phyloP scores from a whole-genome alignment of 2,329 filamentous ascomycete species.

The Drechslera avenae region DNA sequence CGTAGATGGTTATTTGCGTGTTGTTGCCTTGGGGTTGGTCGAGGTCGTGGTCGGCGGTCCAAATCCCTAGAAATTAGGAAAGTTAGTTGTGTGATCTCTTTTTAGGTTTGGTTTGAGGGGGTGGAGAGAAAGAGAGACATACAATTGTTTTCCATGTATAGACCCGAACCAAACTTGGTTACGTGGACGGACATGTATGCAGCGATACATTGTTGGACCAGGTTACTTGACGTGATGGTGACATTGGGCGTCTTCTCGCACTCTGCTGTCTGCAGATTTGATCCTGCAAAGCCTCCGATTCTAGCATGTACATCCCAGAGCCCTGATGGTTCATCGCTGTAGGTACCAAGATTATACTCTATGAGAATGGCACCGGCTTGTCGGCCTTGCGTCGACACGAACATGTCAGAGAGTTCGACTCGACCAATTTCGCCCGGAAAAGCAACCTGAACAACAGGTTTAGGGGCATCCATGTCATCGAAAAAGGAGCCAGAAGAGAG shows the following conservation, averaged over 20 bases:
- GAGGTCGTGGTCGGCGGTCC: conserved; percentile 83
- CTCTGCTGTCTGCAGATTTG: conserved; percentile 73
- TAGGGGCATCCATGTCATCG: conserved; percentile 58
- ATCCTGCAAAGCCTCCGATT: conserved; percentile 79
- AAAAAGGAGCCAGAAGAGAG: conserved; percentile 69
- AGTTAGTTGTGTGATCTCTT: no score
- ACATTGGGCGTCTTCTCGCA: conserved; percentile 76
- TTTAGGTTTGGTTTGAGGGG: no score
- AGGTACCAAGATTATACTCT: conserved; percentile 69
- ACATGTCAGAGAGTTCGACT: conserved; percentile 74
- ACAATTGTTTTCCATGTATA: conserved; percentile 86
- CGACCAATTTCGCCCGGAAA: conserved; percentile 65
- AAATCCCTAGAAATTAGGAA: conserved; percentile 59
- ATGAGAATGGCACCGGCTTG: conserved; percentile 72
- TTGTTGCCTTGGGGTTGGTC: conserved; percentile 69
- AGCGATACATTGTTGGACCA: conserved; percentile 71
- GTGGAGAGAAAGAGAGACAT: no score
- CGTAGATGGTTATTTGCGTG: conserved; percentile 79
- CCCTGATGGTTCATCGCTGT: conserved; percentile 65
- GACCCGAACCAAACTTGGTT: conserved; percentile 59
- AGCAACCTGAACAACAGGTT: conserved; percentile 71
- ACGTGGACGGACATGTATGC: conserved; percentile 64
- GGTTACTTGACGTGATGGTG: conserved; percentile 53
- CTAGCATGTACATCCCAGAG: conserved; percentile 90
- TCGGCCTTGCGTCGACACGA: conserved; percentile 70